Evolutionary conservation across 2,329 filamentous ascomycete genomes (phyloP).

Genomic region (Ophiostoma ulmi): DNA sequence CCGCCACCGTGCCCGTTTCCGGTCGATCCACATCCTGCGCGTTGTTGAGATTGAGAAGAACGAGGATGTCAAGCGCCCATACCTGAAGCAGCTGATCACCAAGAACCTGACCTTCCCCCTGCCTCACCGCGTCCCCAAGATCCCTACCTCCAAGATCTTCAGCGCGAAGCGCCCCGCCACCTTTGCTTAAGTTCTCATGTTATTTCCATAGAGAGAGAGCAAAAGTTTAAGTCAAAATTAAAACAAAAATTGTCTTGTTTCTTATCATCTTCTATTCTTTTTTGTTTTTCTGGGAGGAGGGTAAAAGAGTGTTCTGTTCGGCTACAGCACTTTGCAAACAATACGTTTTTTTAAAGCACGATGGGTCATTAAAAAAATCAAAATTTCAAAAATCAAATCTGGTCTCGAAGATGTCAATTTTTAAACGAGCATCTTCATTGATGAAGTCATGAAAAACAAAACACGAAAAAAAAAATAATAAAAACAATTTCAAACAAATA

Average conservation of each 20-base stretch:
- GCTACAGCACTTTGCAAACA: slow-evolving; percentile 13
- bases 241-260: slow-evolving; percentile 12
- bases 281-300: slow-evolving; percentile 19
- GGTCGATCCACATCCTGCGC: slow-evolving; percentile 93
- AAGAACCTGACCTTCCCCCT: slow-evolving; percentile 98
- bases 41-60: slow-evolving; percentile 95
- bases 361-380: slow-evolving; percentile 23
- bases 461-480: slow-evolving; percentile 8
- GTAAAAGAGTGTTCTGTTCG: slow-evolving; percentile 14
- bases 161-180: slow-evolving; percentile 88
- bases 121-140: slow-evolving; percentile 87
- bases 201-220: too few species aligned
- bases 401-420: not conserved
- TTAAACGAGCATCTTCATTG: slow-evolving; percentile 15
- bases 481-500: not conserved
- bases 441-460: not conserved
- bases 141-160: slow-evolving; percentile 84
- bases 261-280: slow-evolving; percentile 16
- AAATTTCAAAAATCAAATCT: not conserved
- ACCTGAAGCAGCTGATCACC: slow-evolving; percentile 96
- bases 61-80: slow-evolving; percentile 93
- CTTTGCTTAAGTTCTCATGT: slow-evolving; percentile 66
- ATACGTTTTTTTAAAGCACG: slow-evolving; percentile 16
- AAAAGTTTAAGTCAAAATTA: slow-evolving; percentile 14
- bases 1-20: slow-evolving; percentile 95